Evolutionary conservation across 1,284 basidiomycete genomes (phyloP).

Genomic region (Athelia sp.): DNA sequence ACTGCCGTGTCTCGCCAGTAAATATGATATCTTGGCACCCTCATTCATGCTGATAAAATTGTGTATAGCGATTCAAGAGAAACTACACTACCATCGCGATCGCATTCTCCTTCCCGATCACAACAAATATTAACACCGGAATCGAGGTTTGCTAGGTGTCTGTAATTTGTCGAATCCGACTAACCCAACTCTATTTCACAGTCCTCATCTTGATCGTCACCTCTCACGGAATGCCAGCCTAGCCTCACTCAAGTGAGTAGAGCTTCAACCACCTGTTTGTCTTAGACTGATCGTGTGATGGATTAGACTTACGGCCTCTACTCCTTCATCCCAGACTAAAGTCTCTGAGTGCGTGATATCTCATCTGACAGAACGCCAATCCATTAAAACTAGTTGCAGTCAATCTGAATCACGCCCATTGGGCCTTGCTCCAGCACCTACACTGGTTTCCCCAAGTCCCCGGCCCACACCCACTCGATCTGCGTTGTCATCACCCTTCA

Average conservation of each 20-base stretch:
- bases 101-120: slow-evolving; percentile 14
- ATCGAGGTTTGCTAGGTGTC: slow-evolving; percentile 32
- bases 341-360: background rate
- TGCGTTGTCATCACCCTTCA: slow-evolving; percentile 40
- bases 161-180: slow-evolving; percentile 1
- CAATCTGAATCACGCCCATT: background rate
- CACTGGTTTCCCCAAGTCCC: background rate
- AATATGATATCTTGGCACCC: slow-evolving; percentile 11
- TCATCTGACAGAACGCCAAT: background rate
- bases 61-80: too few relatives aligned
- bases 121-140: slow-evolving; percentile 51
- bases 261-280: background rate
- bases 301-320: too few relatives aligned
- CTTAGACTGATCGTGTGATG: background rate
- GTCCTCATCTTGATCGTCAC: background rate
- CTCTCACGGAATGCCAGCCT: background rate
- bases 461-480: background rate
- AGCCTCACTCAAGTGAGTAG: background rate
- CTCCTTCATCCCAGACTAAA: background rate
- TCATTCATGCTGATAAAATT: too few relatives aligned
- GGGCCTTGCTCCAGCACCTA: background rate
- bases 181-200: slow-evolving; percentile 5
- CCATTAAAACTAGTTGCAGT: background rate
- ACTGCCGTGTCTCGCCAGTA: slow-evolving; percentile 8
- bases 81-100: too few relatives aligned